Percentiles rank a stretch among this genome's conserved stretches.
Conservation (phyloP, 1,284 basidiomycete genomes). For the Cystobasidium slooffiae region DNA sequence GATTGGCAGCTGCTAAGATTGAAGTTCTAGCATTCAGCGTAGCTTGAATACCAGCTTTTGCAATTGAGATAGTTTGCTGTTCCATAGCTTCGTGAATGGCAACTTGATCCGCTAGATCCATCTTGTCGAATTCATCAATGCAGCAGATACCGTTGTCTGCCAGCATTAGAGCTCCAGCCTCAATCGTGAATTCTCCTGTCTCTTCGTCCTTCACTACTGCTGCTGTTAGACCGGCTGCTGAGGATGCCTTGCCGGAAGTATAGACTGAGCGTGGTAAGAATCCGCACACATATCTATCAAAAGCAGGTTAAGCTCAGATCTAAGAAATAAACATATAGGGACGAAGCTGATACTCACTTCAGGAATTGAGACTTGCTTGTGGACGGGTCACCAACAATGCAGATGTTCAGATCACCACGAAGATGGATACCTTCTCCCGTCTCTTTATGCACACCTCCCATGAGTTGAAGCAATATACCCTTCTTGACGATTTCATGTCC, state of each 20-base stretch:
- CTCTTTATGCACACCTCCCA: slow-evolving; percentile 99
- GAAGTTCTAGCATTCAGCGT: slow-evolving; percentile 97
- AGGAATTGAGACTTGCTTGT: slow-evolving; percentile 98
- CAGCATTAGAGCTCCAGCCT: slow-evolving; percentile 97
- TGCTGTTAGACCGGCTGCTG: slow-evolving; percentile 97
- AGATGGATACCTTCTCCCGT: slow-evolving; percentile 95
- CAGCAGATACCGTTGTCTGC: slow-evolving; percentile 99
- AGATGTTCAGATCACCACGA: slow-evolving; percentile 97
- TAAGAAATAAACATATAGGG: background rate
- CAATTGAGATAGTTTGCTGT: slow-evolving; percentile 99
- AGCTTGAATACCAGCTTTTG: slow-evolving; percentile 98
- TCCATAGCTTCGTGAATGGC: slow-evolving; percentile 99
- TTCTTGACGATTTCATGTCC: slow-evolving; percentile 98
- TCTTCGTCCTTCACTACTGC: slow-evolving; percentile 99
- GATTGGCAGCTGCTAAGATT: slow-evolving; percentile 97
- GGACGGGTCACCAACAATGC: slow-evolving; percentile 95
- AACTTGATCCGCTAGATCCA: slow-evolving; percentile 98
- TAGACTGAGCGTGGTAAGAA: slow-evolving; percentile 98
- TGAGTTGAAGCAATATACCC: slow-evolving; percentile 92
- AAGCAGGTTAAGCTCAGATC: slow-evolving; percentile 35
- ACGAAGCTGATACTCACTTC: slow-evolving; percentile 67
- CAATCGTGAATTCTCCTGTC: slow-evolving; percentile 98
- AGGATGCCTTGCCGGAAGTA: slow-evolving; percentile 98
- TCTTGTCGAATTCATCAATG: slow-evolving; percentile 99
- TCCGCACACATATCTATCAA: slow-evolving; percentile 87